phyloP scores from a whole-genome alignment of 805 yeast genomes.

The Debaryomyces maramus region DNA sequence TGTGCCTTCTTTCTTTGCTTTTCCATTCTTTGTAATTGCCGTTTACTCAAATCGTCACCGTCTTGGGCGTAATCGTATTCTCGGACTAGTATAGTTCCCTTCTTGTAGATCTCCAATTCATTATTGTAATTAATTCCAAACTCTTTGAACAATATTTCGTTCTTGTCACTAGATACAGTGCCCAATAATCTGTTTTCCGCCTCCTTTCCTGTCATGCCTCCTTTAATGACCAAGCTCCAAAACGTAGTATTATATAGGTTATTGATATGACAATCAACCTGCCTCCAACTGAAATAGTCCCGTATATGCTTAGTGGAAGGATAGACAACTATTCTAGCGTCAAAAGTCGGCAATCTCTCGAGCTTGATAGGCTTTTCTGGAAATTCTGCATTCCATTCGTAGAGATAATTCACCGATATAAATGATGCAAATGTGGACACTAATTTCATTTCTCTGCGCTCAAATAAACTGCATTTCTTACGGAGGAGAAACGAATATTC shows the following conservation, averaged over 20 bases:
- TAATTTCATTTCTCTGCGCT: constrained; percentile 79
- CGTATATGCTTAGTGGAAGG: constrained; percentile 62
- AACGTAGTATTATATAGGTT: constrained; percentile 91
- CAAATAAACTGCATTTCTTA: constrained; percentile 66
- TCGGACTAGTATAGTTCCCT: constrained; percentile 70
- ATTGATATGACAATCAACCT: constrained; percentile 94
- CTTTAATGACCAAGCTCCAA: constrained; percentile 77
- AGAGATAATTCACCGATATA: constrained; percentile 74
- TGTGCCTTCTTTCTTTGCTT: constrained; percentile 51
- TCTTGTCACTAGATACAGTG: constrained; percentile 79
- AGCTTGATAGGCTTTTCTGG: constrained; percentile 48
- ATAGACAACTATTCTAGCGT: constrained; percentile 84
- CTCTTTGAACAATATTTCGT: constrained; percentile 76
- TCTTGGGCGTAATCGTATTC: constrained; percentile 30
- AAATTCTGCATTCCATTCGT: constrained; percentile 63
- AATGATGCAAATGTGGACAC: constrained; percentile 79
- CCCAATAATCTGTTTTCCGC: constrained; percentile 80
- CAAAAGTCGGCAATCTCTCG: constrained; percentile 78
- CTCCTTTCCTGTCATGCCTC: constrained; percentile 70
- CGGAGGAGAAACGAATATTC: constrained; percentile 84
- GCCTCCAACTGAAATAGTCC: constrained; percentile 93
- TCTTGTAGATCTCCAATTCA: constrained; percentile 83
- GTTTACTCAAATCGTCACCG: constrained; percentile 18
- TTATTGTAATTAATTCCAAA: constrained; percentile 88
- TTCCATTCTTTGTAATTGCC: constrained; percentile 52